Conservation (phyloP, 148 eudicot species). For the Fagopyrum tataricum region DNA sequence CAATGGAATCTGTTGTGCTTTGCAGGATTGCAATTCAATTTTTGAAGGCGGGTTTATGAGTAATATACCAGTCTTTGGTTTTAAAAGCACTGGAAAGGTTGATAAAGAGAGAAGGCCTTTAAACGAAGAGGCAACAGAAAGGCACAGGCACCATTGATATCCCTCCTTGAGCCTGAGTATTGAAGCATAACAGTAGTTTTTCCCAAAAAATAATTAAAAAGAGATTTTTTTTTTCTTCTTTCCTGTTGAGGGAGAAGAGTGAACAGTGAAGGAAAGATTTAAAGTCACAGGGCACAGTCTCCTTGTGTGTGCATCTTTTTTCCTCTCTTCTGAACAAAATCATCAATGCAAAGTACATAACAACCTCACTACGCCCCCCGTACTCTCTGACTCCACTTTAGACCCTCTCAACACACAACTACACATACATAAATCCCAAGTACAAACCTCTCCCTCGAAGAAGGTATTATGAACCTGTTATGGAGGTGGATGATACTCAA, state of each 20-base stretch:
- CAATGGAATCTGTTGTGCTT: neutral
- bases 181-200: slow-evolving; percentile 18
- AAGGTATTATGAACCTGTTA: slow-evolving; percentile 51
- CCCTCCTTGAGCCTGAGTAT: slow-evolving; percentile 15
- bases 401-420: neutral
- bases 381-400: slow-evolving; percentile 8
- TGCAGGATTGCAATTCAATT: slow-evolving; percentile 7
- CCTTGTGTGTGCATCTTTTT: neutral
- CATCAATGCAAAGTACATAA: slow-evolving; percentile 69
- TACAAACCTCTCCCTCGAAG: neutral
- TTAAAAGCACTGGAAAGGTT: slow-evolving; percentile 34
- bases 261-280: neutral
- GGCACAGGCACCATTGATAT: slow-evolving; percentile 12
- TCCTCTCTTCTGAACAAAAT: slow-evolving; percentile 36
- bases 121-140: slow-evolving; percentile 17
- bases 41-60: neutral
- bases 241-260: neutral
- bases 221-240: neutral
- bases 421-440: neutral
- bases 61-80: slow-evolving; percentile 32
- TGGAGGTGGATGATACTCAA: slow-evolving; percentile 81
- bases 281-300: neutral
- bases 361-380: slow-evolving; percentile 14
- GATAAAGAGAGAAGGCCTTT: slow-evolving; percentile 18
- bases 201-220: neutral